phyloP scores from a whole-genome alignment of 2,329 filamentous ascomycete genomes.

The Bisporella sp. region DNA sequence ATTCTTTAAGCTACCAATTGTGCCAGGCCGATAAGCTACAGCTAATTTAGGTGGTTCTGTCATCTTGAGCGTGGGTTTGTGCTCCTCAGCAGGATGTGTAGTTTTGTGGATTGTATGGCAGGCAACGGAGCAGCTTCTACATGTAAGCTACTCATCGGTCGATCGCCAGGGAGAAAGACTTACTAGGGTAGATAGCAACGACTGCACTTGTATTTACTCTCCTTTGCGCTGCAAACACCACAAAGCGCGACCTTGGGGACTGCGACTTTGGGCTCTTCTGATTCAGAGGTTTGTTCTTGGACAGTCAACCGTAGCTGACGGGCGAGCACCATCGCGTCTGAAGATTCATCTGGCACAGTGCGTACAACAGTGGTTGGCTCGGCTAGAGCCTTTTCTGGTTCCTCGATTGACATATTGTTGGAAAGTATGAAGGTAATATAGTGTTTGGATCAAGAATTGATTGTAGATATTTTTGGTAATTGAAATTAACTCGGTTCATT shows the following conservation, averaged over 20 bases:
- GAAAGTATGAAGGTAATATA: too few species aligned
- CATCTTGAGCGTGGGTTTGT: not conserved
- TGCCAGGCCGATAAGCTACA: not conserved
- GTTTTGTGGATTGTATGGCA: conserved; percentile 47
- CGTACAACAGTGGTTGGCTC: too few species aligned
- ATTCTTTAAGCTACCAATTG: conserved; percentile 23
- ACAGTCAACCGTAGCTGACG: too few species aligned
- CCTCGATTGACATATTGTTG: too few species aligned
- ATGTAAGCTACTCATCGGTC: conserved; percentile 3
- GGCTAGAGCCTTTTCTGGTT: too few species aligned
- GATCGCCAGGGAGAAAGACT: conserved; percentile 21
- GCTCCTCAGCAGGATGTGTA: conserved; percentile 17
- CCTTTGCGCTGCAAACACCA: conserved; percentile 43
- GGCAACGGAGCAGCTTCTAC: conserved; percentile 47
- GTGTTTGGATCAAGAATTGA: too few species aligned
- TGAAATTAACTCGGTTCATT: too few species aligned
- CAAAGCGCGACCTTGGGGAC: conserved; percentile 35
- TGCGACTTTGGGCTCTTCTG: not conserved
- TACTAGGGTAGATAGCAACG: conserved; percentile 53
- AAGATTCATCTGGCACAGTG: too few species aligned
- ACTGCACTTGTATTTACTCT: conserved; percentile 57
- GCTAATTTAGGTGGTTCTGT: not conserved
- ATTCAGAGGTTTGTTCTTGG: too few species aligned
- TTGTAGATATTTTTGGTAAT: too few species aligned
- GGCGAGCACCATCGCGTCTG: too few species aligned